Evolutionary conservation across 2,329 filamentous ascomycete genomes (phyloP).

Genomic region (Zymoseptoria tritici): DNA sequence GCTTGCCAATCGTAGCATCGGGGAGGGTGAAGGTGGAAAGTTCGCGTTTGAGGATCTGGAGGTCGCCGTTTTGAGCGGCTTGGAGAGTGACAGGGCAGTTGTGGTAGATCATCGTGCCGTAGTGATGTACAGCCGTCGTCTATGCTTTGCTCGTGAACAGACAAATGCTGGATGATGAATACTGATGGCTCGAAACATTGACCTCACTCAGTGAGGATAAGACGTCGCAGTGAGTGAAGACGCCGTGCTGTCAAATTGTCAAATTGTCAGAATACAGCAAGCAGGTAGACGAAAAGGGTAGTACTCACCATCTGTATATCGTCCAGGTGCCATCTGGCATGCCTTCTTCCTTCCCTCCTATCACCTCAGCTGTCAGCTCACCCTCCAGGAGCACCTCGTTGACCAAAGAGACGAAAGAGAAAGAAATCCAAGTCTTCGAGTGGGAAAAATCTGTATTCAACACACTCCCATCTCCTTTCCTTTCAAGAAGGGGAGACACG

Average conservation of each 20-base stretch:
- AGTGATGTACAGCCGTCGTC: background rate
- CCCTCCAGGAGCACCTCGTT: too few relatives aligned
- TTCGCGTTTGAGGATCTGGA: background rate
- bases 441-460: constrained; percentile 9
- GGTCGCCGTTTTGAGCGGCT: background rate
- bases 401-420: background rate
- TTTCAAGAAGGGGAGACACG: constrained; percentile 3
- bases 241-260: too few relatives aligned
- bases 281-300: too few relatives aligned
- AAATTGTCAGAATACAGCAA: too few relatives aligned
- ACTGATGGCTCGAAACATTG: background rate
- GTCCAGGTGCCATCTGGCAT: too few relatives aligned
- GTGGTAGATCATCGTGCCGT: background rate
- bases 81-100: background rate
- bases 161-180: background rate
- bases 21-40: background rate
- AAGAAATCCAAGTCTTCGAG: background rate
- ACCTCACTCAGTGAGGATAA: too few relatives aligned
- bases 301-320: too few relatives aligned
- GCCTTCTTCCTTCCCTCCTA: too few relatives aligned
- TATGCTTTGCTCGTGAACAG: background rate
- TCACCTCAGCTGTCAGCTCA: too few relatives aligned
- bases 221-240: too few relatives aligned
- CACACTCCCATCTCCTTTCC: constrained; percentile 7
- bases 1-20: background rate